A percentile compares a stretch with the other conserved stretches of the same genome.
Evolutionary conservation across 1,284 basidiomycete genomes (phyloP).

Genomic region (Limonomyces culmigenus): DNA sequence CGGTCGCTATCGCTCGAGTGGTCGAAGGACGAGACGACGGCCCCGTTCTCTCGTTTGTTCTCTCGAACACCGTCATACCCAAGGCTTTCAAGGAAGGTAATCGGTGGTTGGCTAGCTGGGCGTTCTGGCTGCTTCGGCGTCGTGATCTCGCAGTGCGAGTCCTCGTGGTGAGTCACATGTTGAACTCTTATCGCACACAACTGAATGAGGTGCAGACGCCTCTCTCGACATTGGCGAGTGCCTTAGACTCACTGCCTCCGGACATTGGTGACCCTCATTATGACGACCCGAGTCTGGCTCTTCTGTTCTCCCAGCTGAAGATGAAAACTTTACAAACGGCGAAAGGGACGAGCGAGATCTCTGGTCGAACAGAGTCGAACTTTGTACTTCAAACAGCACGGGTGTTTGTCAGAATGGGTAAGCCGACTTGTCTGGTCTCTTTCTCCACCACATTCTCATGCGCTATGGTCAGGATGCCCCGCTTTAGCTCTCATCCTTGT

Average conservation of each 20-base stretch:
- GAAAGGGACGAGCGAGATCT: constrained; percentile 81
- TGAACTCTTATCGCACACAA: no score
- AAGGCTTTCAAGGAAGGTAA: constrained; percentile 76
- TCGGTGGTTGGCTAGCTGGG: constrained; percentile 94
- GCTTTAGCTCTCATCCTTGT: constrained; percentile 75
- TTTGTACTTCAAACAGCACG: constrained; percentile 87
- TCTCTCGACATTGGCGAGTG: constrained; percentile 47
- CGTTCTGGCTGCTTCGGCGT: constrained; percentile 79
- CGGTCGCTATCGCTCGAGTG: constrained; percentile 72
- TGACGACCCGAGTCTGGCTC: constrained; percentile 80
- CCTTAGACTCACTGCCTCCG: constrained; percentile 31
- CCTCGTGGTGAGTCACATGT: constrained; percentile 40
- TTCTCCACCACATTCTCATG: no score
- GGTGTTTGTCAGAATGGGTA: constrained; percentile 87
- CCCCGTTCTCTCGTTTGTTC: constrained; percentile 54
- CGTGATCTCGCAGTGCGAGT: constrained; percentile 77
- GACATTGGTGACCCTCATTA: constrained; percentile 76
- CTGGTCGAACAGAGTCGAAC: constrained; percentile 76
- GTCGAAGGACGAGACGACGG: constrained; percentile 74
- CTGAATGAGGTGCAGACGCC: no score
- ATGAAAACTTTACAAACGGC: constrained; percentile 82
- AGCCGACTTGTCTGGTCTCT: constrained; percentile 12
- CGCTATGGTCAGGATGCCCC: constrained; percentile 83
- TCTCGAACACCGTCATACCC: constrained; percentile 66
- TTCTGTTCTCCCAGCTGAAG: constrained; percentile 82